Base-by-base conservation (phyloP, 495 filamentous ascomycete genomes). In the Penicillium egyptiacum region DNA sequence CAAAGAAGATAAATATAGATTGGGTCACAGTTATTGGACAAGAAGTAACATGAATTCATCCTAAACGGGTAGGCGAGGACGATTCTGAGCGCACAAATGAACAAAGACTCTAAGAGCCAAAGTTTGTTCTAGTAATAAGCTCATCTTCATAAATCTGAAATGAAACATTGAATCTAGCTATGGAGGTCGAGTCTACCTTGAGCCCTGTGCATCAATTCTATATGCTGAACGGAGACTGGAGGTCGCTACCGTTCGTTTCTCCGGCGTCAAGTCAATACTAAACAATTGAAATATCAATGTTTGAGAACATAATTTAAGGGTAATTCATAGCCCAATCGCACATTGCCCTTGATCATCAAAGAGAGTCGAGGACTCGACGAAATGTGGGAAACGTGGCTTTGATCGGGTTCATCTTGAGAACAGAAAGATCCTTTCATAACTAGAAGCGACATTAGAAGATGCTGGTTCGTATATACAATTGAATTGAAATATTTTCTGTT, bases 1-100 rank as follows among this genome's bases (percentile, higher is more conserved):
- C 10, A 30, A 45, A 47, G 44, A 28, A 12, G 25, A 30, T 30
- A 47, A 47, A 47, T 30, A 30, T 47, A 47, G 44, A 47, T 47
- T n/a, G 0, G 8, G 16, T n/a, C 26, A 4, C 7, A 5, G 16
- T 22, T 11, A 26, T 46, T 46, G 43, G 22, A 17, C 16, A 8
- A 23, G 23, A 28, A 26, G 43, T 4, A 22, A 25, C 12, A 14
- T 23, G 16, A n/a, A 28, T 26, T 9, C 2, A 2, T 46, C 23
- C 16, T 17, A 8, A n/a, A 28, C 17, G 7, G 14, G 23, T 10
- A 8, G 23, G 3, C 30, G 30, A 28, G 11, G 43, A 28, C 7
- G 7, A n/a, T 26, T 46, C 43, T 26, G 7, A 26, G 22, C 28
- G 14, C 43, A 26, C 23, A 12, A 46, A 46, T 42, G 40, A 9